phyloP scores from a whole-genome alignment of 1,284 basidiomycete species.

The Irpex sp. region DNA sequence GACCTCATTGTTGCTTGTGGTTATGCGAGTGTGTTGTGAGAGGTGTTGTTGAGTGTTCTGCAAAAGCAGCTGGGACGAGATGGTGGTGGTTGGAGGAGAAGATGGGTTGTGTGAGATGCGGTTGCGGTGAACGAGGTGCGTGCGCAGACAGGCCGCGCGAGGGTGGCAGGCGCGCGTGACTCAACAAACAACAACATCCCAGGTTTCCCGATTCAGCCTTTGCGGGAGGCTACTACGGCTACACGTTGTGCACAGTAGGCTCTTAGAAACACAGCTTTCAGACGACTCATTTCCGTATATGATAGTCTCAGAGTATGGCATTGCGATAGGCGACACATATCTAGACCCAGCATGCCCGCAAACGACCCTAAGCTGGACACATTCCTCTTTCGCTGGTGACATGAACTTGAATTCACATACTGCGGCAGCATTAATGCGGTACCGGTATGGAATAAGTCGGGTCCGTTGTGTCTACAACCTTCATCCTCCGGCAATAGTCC shows the following conservation, averaged over 20 bases:
- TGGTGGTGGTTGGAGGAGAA: constrained; percentile 14
- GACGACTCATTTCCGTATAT: too few relatives aligned
- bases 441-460: too few relatives aligned
- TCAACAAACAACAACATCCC: constrained; percentile 27
- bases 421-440: too few relatives aligned
- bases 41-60: constrained; percentile 9
- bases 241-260: not conserved
- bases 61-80: not conserved
- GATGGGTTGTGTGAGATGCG: constrained; percentile 16
- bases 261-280: not conserved
- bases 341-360: too few relatives aligned
- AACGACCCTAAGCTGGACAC: too few relatives aligned
- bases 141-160: constrained; percentile 21
- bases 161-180: constrained; percentile 22
- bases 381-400: too few relatives aligned
- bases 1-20: constrained; percentile 67
- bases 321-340: too few relatives aligned
- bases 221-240: not conserved
- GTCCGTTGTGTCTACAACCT: too few relatives aligned
- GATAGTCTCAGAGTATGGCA: too few relatives aligned
- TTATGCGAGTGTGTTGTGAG: not conserved
- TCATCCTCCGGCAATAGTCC: too few relatives aligned
- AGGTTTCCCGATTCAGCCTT: constrained; percentile 20
- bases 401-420: too few relatives aligned
- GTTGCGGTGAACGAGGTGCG: constrained; percentile 17